Base-by-base conservation (phyloP, 2,329 filamentous ascomycete species). In the Lanzia echinophila region DNA sequence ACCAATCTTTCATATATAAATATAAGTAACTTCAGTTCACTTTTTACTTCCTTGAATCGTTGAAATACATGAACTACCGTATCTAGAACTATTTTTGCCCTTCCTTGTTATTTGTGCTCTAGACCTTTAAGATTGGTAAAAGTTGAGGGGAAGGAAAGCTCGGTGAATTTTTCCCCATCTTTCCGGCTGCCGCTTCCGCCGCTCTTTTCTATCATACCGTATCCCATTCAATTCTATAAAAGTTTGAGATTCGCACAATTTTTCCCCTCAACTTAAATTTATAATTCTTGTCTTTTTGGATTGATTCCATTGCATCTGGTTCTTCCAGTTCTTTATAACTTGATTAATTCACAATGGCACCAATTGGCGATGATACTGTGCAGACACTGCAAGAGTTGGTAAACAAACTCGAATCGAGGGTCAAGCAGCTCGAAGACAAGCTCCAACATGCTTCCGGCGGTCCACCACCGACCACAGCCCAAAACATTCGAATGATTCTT, bases 401-500 rank as follows among this genome's bases (percentile, higher is more conserved):
- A 71, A 78, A 82, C 70, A 82, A 83, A 74, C 86, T 99, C 65
- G 90, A 97, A 75, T 77, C 82, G 69, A 87, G 92, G 68, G 87
- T 99, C 67, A 84, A 87, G 73, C 81, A 88, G 69, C 82, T 99
- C 63, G 94, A 99, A 74, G 73, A 79, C 68, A 84, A 83, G 69
- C 77, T 94, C 56, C 69, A 72, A 63, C 64, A 71, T 68, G 69
- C 70, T 64, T 74, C 77, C 57, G 78, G 80, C 63, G 75, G 76
- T 63, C 70, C 75, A 57, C 76, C 74, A 66, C 78, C 78, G 58
- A 34, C 72, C 57, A 64, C 78, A 38, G 79, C 86, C 63, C 81
- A 88, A 62, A 81, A 87, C 68, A 55, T 99, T 73, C 87, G 94
- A 75, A 95, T 99, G 88, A 90, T 99, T 67, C 78, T 99, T 68